These are phyloP conservation scores for Pinus taeda DNA, from an alignment of 75 land plant genomes.

Conservation along the genomic window DNA sequence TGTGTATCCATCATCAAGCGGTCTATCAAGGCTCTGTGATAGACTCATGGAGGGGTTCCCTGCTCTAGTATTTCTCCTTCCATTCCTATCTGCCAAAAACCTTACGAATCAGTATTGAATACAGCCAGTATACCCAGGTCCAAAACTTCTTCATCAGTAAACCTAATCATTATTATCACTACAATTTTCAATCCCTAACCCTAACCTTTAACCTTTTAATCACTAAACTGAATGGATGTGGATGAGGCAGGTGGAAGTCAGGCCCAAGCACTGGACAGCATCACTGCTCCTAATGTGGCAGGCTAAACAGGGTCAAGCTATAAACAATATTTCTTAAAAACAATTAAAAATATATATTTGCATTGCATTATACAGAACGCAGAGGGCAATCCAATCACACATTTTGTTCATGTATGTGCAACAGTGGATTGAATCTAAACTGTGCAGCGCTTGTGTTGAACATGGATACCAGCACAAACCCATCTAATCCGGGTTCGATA, in stretches of 20 bases:
- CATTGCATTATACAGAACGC: no score
- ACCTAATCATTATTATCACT: background rate
- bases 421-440: no score
- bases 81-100: slow-evolving; percentile 1
- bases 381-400: no score
- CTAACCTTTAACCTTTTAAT: background rate
- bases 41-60: slow-evolving; percentile 5
- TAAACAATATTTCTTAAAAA: no score
- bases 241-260: background rate
- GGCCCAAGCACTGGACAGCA: no score
- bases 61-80: background rate
- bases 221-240: background rate
- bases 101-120: background rate
- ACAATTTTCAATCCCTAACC: background rate
- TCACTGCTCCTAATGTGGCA: no score
- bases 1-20: background rate
- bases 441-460: no score
- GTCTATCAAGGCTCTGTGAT: slow-evolving; percentile 2
- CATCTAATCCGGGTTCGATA: no score
- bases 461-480: no score
- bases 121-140: background rate
- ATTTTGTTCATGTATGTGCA: no score
- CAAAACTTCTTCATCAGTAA: background rate
- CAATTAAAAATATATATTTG: no score
- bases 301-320: no score